A percentile compares a stretch with the other conserved stretches of the same genome.
phyloP scores from a whole-genome alignment of 176 grass and related monocot genomes.

The Cenchrus americanus region DNA sequence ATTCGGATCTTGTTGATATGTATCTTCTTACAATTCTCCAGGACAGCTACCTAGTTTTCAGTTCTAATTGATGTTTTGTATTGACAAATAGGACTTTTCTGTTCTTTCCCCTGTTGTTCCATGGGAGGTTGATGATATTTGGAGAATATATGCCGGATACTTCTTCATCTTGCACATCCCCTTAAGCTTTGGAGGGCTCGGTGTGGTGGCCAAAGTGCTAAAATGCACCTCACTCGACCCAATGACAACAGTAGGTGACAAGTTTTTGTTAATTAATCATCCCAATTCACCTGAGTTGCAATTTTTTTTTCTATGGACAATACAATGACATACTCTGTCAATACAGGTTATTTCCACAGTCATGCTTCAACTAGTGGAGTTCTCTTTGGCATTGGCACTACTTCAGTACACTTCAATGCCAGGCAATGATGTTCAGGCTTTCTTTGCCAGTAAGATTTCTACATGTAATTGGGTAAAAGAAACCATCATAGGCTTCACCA shows the following conservation, averaged over 20 bases:
- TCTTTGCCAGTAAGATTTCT: constrained; percentile 55
- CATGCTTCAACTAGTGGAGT: constrained; percentile 64
- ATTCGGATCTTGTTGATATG: not conserved
- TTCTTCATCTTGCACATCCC: constrained; percentile 81
- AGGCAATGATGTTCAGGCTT: constrained; percentile 37
- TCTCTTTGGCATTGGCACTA: constrained; percentile 52
- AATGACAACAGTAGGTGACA: constrained; percentile 58
- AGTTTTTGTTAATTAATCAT: constrained; percentile 1
- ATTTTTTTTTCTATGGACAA: not conserved
- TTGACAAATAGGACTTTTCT: constrained; percentile 48
- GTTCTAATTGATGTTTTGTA: constrained; percentile 22
- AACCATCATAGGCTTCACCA: constrained; percentile 50
- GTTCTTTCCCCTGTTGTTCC: constrained; percentile 60
- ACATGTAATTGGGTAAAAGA: constrained; percentile 58
- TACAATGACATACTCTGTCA: constrained; percentile 20
- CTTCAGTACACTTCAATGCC: constrained; percentile 58
- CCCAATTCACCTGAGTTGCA: not conserved
- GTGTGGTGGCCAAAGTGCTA: constrained; percentile 56
- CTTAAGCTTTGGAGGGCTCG: constrained; percentile 91
- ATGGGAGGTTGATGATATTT: constrained; percentile 71
- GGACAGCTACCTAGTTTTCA: not conserved
- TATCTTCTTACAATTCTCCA: not conserved
- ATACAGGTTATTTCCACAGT: constrained; percentile 61
- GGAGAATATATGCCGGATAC: constrained; percentile 85
- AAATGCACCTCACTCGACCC: constrained; percentile 61